These are phyloP conservation scores for Geranium incanum DNA, from an alignment of 441 rosid genomes.

Conservation along the genomic window DNA sequence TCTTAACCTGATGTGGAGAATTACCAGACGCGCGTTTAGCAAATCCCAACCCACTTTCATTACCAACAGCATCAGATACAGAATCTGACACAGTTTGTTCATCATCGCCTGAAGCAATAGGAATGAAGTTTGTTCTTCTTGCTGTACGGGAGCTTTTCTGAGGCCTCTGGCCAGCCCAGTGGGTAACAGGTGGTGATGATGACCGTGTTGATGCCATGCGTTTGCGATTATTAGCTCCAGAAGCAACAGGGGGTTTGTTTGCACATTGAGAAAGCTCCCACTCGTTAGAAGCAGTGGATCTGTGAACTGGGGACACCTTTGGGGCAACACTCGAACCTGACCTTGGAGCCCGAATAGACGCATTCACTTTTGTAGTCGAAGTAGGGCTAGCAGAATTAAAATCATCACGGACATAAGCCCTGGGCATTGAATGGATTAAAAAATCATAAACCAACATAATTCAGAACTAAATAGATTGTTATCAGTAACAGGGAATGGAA, in stretches of 20 bases:
- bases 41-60: constrained; percentile 62
- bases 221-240: constrained; percentile 67
- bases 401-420: constrained; percentile 70
- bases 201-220: constrained; percentile 65
- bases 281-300: constrained; percentile 60
- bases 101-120: constrained; percentile 64
- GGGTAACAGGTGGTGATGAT: constrained; percentile 85
- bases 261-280: constrained; percentile 84
- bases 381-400: constrained; percentile 78
- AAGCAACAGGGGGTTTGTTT: constrained; percentile 63
- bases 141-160: constrained; percentile 84
- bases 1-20: constrained; percentile 70
- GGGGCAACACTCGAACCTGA: constrained; percentile 61
- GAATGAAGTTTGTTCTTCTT: constrained; percentile 80
- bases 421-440: constrained; percentile 31
- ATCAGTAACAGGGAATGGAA: background rate
- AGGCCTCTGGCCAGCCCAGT: constrained; percentile 90
- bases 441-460: constrained; percentile 13
- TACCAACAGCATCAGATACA: constrained; percentile 63
- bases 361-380: constrained; percentile 57
- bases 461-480: constrained; percentile 4
- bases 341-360: constrained; percentile 71
- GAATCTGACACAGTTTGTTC: constrained; percentile 64
- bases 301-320: constrained; percentile 70
- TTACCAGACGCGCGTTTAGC: constrained; percentile 53